Conservation (phyloP, 805 yeast genomes). For the Lipomyces sp. region DNA sequence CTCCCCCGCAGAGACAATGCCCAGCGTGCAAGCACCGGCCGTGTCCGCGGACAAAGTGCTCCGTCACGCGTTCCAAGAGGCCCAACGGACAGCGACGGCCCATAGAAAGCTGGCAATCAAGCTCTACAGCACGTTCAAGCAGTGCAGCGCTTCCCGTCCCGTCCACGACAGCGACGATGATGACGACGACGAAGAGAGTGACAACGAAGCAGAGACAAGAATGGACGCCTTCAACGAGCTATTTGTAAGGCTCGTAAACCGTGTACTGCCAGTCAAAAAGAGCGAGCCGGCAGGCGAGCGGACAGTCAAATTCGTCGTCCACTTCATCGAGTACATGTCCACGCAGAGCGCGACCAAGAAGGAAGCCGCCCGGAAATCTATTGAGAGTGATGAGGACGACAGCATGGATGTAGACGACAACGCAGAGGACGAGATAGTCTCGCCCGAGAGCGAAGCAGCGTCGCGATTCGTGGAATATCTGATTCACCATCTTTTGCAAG, state of each 20-base stretch:
- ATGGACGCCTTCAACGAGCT: constrained; percentile 60
- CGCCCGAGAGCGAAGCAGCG: constrained; percentile 30
- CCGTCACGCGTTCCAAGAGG: constrained; percentile 72
- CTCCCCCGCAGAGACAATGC: no score
- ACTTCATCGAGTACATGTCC: constrained; percentile 51
- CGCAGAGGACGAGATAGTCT: constrained; percentile 39
- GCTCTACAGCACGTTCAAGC: constrained; percentile 54
- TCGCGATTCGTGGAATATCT: constrained; percentile 57
- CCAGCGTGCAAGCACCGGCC: no score
- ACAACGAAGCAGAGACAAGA: background rate
- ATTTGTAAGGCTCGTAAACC: constrained; percentile 61
- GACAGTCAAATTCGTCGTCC: constrained; percentile 63
- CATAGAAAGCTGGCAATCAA: constrained; percentile 71
- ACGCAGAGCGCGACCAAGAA: constrained; percentile 26
- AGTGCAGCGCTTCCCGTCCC: no score
- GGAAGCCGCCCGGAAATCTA: no score
- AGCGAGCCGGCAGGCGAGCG: constrained; percentile 72
- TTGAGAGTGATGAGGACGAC: constrained; percentile 12
- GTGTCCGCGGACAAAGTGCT: constrained; percentile 4
- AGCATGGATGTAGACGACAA: constrained; percentile 35
- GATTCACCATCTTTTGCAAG: constrained; percentile 67
- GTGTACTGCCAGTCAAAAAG: constrained; percentile 63
- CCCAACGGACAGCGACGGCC: constrained; percentile 68
- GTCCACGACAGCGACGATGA: no score
- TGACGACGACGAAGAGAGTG: constrained; percentile 29